A percentile compares a stretch with the other conserved stretches of the same genome.
These are phyloP conservation scores for Sistotremastrum suecicum DNA, from an alignment of 768 basidiomycete genomes.

Conservation along the genomic window DNA sequence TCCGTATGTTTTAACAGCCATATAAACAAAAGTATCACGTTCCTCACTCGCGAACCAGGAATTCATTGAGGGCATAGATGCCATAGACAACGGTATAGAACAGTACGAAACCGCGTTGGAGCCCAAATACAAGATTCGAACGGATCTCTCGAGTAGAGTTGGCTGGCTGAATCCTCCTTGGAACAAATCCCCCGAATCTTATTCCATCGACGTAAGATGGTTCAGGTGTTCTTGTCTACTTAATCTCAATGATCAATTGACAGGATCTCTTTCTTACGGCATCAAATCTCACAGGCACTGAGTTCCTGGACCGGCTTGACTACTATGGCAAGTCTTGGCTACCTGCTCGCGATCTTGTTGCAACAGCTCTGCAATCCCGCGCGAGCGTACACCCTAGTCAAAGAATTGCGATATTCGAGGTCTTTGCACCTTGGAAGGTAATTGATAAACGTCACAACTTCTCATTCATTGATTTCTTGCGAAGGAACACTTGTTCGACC, in stretches of 20 bases:
- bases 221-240: neutral
- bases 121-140: conserved; percentile 60
- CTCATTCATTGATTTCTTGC: conserved; percentile 8
- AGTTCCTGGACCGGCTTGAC: conserved; percentile 66
- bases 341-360: conserved; percentile 74
- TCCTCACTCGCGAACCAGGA: conserved; percentile 30
- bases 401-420: conserved; percentile 64
- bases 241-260: neutral
- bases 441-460: conserved; percentile 5
- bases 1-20: conserved; percentile 28
- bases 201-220: conserved; percentile 52
- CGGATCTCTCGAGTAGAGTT: conserved; percentile 78
- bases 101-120: conserved; percentile 57
- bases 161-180: conserved; percentile 78
- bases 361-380: conserved; percentile 41
- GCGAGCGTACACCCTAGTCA: conserved; percentile 51
- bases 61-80: conserved; percentile 91
- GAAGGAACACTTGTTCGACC: conserved; percentile 81
- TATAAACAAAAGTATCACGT: conserved; percentile 4
- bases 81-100: conserved; percentile 86
- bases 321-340: conserved; percentile 88
- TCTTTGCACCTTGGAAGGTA: conserved; percentile 84
- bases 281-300: conserved; percentile 67
- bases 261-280: conserved; percentile 68
- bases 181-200: conserved; percentile 67